A percentile compares a stretch with the other conserved stretches of the same genome.
phyloP scores from a whole-genome alignment of 2,329 filamentous ascomycete species.

The Aspergillus pseudoglaucus region DNA sequence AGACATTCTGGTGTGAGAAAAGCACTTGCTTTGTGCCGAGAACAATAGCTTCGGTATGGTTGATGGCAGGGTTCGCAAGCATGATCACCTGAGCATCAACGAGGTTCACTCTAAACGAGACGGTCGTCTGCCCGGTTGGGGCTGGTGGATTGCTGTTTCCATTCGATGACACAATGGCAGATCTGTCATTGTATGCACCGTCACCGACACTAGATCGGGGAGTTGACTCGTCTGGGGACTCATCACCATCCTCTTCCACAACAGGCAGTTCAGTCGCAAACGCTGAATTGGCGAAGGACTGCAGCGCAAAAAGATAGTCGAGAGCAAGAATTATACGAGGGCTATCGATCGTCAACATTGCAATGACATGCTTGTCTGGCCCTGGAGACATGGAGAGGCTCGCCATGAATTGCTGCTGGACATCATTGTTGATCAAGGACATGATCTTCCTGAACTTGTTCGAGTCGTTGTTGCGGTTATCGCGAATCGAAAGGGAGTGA shows the following conservation, averaged over 20 bases:
- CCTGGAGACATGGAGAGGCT: conserved; percentile 89
- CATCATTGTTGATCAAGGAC: conserved; percentile 89
- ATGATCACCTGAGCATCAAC: conserved; percentile 95
- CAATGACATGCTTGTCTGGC: conserved; percentile 72
- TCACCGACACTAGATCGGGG: conserved; percentile 23
- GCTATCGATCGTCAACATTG: conserved; percentile 89
- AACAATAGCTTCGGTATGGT: conserved; percentile 91
- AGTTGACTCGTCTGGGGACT: conserved; percentile 32
- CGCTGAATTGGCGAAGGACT: conserved; percentile 71
- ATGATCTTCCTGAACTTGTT: conserved; percentile 99
- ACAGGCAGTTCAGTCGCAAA: conserved; percentile 49
- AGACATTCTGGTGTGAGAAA: conserved; percentile 85
- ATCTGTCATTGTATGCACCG: conserved; percentile 18
- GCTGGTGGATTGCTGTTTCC: conserved; percentile 25
- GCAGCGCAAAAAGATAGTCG: conserved; percentile 88
- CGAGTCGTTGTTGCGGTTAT: conserved; percentile 78
- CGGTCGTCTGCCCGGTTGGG: conserved; percentile 53
- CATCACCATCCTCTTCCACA: conserved; percentile 27
- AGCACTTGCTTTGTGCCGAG: conserved; percentile 89
- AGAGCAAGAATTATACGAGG: conserved; percentile 90
- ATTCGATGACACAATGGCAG: conserved; percentile 15
- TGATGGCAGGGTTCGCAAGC: conserved; percentile 85
- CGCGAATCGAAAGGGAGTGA: conserved; percentile 87
- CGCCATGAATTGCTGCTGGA: conserved; percentile 94
- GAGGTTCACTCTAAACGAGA: conserved; percentile 86